These are phyloP conservation scores for Orobanche coerulescens DNA, from an alignment of 257 asterid genomes.

Conservation along the genomic window DNA sequence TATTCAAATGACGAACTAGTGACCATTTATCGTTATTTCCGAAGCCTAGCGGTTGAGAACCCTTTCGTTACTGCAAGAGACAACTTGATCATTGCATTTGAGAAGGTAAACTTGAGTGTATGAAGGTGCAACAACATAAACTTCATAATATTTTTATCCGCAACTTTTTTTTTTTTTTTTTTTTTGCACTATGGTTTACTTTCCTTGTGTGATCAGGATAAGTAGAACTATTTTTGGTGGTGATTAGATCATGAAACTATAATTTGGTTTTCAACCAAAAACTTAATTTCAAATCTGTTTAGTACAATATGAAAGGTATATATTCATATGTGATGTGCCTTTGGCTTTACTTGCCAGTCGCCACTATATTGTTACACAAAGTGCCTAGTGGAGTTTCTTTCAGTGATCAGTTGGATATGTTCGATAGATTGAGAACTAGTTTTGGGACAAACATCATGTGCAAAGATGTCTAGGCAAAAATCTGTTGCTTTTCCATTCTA, in stretches of 20 bases:
- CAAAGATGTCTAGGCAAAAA: slow-evolving; percentile 1
- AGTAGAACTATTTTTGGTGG: too few relatives aligned
- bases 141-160: too few relatives aligned
- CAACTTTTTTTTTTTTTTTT: too few relatives aligned
- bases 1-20: slow-evolving; percentile 69
- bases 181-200: too few relatives aligned
- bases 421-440: not conserved
- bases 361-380: not conserved
- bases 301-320: not conserved
- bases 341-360: not conserved
- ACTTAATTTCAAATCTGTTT: not conserved
- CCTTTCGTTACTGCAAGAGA: slow-evolving; percentile 75
- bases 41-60: slow-evolving; percentile 66
- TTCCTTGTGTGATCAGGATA: too few relatives aligned
- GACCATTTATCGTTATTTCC: slow-evolving; percentile 63
- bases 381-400: not conserved
- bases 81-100: slow-evolving; percentile 77
- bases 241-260: not conserved
- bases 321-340: not conserved
- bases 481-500: not conserved
- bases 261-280: not conserved
- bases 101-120: slow-evolving; percentile 44
- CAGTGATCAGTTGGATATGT: not conserved
- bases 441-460: not conserved
- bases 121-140: not conserved